Evolutionary conservation across 2,329 filamentous ascomycete genomes (phyloP).

Genomic region (Talaromyces sp.): DNA sequence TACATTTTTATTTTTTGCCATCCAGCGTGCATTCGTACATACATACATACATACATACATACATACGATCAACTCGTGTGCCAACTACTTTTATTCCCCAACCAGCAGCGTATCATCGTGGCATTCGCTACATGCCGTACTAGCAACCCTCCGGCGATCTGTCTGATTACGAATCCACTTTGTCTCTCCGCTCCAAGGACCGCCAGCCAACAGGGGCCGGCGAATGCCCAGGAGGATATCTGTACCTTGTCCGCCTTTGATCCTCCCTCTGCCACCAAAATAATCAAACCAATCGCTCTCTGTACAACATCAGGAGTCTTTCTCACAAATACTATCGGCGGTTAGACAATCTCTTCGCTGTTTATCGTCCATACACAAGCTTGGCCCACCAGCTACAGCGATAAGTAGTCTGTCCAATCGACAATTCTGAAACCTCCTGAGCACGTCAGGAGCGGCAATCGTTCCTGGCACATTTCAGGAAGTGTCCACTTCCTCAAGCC

Average conservation of each 20-base stretch:
- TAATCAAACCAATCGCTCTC: not conserved
- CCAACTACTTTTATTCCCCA: not conserved
- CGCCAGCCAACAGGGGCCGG: constrained; percentile 5
- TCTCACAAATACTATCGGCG: not conserved
- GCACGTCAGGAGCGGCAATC: constrained; percentile 11
- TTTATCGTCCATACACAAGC: not conserved
- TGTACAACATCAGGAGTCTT: not conserved
- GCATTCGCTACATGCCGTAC: constrained; percentile 14
- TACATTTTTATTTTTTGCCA: not conserved
- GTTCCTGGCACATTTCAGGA: constrained; percentile 6
- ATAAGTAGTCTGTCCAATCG: not conserved
- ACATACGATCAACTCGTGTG: not conserved
- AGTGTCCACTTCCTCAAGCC: constrained; percentile 13
- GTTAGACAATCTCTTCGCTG: not conserved
- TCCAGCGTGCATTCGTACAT: not conserved
- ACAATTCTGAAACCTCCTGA: constrained; percentile 15
- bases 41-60: not conserved
- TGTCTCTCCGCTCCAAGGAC: constrained; percentile 7
- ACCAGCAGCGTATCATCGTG: not conserved
- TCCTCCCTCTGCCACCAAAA: not conserved
- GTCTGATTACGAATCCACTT: constrained; percentile 15
- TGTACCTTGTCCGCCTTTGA: not conserved
- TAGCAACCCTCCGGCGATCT: constrained; percentile 15
- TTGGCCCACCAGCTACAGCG: not conserved
- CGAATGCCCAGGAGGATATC: constrained; percentile 4